Evolutionary conservation across 2,329 filamentous ascomycete species (phyloP), one percentile per base, ranked within the genome.

Genomic region (Fusarium hainanense): DNA sequence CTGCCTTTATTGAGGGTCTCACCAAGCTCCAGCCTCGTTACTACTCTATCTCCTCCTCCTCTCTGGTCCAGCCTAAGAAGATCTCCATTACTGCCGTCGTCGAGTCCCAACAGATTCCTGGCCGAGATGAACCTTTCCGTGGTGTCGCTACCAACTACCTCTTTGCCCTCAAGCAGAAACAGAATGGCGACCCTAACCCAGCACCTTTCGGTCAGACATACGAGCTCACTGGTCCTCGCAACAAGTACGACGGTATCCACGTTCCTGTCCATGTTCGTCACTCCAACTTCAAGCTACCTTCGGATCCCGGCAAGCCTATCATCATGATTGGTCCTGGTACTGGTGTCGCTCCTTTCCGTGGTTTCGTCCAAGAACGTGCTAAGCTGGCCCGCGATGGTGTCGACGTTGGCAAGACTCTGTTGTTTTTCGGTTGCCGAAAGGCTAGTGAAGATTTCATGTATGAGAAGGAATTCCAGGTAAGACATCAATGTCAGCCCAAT

Each of bases 31-130:
- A 99, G 81, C 95, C 96, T 41, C 93, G 96, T 51, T 99, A 98
- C 86, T 99, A 99, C 85, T 99, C 97, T 51, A 99, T 99, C 80
- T 99, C 96, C 4, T 99, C 97, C 2, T 98, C 96, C 1, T 98
- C 96, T 9, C 81, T 94, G 11, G 94, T 97, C 18, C 94, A 99
- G 79, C 94, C 96, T 79, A 91, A 97, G 82, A 95, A 94, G 84
- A 94, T 99, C 72, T 93, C 96, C 65, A 92, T 99, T 76, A 99
- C 96, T 18, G 95, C 95, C 60, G 92, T 98, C 42, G 95, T 99
- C 63, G 96, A 98, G 80, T 93, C 91, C 14, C 87, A 94, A 73
- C 82, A 88, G 63, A 88, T 97, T 70, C 90, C 93, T 21, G 92
- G 92, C 71, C 90, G 93, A 50, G 91, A 88, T 32, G 92, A 97